phyloP scores from a whole-genome alignment of 73 alveolate species.

The Strombidium stylifer region DNA sequence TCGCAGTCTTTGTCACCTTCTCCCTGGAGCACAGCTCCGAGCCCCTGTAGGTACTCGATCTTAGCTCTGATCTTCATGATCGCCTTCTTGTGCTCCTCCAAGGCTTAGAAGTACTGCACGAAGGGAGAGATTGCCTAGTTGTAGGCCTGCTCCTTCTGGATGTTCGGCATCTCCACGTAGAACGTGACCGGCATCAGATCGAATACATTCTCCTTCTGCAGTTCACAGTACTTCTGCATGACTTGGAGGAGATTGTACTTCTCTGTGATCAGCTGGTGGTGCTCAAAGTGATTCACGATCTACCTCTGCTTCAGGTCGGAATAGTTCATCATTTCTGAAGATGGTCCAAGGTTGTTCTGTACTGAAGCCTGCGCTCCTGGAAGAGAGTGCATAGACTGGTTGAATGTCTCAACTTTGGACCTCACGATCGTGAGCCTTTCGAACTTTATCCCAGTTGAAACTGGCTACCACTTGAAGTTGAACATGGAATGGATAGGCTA shows the following conservation, averaged over 20 bases:
- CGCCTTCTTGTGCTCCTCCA: constrained; percentile 37
- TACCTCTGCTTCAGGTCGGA: not conserved
- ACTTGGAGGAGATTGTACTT: constrained; percentile 32
- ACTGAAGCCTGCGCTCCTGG: no score
- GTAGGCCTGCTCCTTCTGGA: constrained; percentile 2
- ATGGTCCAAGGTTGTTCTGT: not conserved
- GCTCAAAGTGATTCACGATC: constrained; percentile 43
- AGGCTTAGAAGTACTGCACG: constrained; percentile 7
- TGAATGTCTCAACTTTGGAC: constrained; percentile 27
- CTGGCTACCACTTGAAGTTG: constrained; percentile 53
- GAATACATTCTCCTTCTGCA: constrained; percentile 30
- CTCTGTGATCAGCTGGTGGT: constrained; percentile 20
- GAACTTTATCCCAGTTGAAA: constrained; percentile 35
- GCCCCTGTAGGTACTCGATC: not conserved
- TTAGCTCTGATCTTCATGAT: not conserved
- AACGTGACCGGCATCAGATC: constrained; percentile 39
- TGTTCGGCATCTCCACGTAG: constrained; percentile 9
- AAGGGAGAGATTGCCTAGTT: constrained; percentile 9
- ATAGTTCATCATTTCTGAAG: not conserved
- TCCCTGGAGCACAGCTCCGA: not conserved
- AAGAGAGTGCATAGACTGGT: constrained; percentile 8
- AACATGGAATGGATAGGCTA: constrained; percentile 24
- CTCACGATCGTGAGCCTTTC: constrained; percentile 23
- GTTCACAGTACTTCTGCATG: constrained; percentile 3
- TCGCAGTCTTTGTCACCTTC: not conserved